phyloP scores from a whole-genome alignment of 345 rosid genomes.

The Sisymbrium altissimum region DNA sequence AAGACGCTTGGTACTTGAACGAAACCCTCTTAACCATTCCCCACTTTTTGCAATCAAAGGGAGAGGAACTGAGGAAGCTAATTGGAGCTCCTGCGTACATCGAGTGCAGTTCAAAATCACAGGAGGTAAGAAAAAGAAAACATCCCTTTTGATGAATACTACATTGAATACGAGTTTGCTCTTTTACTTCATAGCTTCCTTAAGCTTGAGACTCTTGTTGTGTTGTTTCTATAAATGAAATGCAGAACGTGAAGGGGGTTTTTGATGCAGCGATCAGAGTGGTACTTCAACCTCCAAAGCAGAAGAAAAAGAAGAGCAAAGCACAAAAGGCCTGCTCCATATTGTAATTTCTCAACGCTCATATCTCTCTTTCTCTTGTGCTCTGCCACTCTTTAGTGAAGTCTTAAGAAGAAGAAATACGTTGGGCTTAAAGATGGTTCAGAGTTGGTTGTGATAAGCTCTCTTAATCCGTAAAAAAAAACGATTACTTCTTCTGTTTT shows the following conservation, averaged over 20 bases:
- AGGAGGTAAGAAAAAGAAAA: conserved; percentile 51
- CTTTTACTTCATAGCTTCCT: neutral
- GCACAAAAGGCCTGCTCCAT: conserved; percentile 85
- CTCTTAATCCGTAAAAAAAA: conserved; percentile 5
- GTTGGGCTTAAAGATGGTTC: conserved; percentile 3
- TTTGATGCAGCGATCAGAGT: conserved; percentile 93
- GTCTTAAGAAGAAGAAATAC: conserved; percentile 15
- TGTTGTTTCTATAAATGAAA: neutral
- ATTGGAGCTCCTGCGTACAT: conserved; percentile 82
- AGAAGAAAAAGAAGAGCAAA: conserved; percentile 85
- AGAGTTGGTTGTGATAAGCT: conserved; percentile 15
- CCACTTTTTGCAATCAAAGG: conserved; percentile 41
- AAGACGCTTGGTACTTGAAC: neutral
- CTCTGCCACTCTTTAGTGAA: conserved; percentile 20
- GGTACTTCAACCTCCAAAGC: conserved; percentile 94
- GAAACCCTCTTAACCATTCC: conserved; percentile 16
- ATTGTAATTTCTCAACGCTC: conserved; percentile 45
- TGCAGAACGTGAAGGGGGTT: conserved; percentile 91
- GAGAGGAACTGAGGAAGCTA: conserved; percentile 85
- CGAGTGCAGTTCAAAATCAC: conserved; percentile 95
- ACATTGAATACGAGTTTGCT: neutral
- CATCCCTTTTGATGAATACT: neutral
- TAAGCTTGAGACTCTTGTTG: neutral
- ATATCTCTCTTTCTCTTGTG: neutral
- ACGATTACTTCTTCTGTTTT: conserved; percentile 2